Evolutionary conservation across 352 stramenopile genomes (phyloP).

Genomic region (Phytopythium cucurbitacearum): DNA sequence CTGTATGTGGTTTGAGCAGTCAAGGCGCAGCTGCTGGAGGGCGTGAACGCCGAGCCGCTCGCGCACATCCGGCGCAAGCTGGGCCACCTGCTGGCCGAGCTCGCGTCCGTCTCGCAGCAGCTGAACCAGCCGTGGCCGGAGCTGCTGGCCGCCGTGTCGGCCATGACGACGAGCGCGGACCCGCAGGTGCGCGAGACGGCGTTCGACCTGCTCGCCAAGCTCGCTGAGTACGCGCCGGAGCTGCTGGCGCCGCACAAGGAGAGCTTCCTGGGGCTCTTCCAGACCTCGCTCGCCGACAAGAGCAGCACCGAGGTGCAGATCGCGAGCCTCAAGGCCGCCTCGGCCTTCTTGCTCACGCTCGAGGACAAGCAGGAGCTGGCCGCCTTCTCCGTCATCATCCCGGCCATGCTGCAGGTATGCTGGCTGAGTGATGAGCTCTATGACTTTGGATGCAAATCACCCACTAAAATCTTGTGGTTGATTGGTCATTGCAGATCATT

Average conservation of each 20-base stretch:
- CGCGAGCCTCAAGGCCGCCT: conserved; percentile 63
- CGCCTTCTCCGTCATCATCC: conserved; percentile 67
- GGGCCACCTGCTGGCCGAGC: conserved; percentile 67
- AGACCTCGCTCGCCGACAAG: conserved; percentile 59
- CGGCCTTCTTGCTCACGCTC: conserved; percentile 70
- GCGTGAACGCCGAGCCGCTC: conserved; percentile 54
- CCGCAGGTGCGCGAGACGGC: conserved; percentile 64
- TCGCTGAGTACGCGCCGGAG: conserved; percentile 66
- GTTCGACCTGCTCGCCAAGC: conserved; percentile 71
- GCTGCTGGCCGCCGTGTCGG: conserved; percentile 56
- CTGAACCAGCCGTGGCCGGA: conserved; percentile 66
- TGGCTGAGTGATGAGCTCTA: too few species aligned
- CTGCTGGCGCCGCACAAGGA: conserved; percentile 72
- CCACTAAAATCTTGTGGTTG: too few species aligned
- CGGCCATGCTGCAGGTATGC: conserved; percentile 39
- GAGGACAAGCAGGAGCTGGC: conserved; percentile 63
- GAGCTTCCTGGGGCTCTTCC: conserved; percentile 76
- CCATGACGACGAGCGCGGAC: conserved; percentile 53
- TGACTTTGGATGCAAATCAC: too few species aligned
- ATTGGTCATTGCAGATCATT: conserved; percentile 65
- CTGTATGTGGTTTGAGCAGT: conserved; percentile 14
- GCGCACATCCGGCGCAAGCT: conserved; percentile 82
- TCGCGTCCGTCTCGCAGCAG: conserved; percentile 51
- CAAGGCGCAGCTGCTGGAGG: conserved; percentile 73
- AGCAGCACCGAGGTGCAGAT: conserved; percentile 57